Conservation (phyloP, 257 asterid species). For the Scutellaria baicalensis region DNA sequence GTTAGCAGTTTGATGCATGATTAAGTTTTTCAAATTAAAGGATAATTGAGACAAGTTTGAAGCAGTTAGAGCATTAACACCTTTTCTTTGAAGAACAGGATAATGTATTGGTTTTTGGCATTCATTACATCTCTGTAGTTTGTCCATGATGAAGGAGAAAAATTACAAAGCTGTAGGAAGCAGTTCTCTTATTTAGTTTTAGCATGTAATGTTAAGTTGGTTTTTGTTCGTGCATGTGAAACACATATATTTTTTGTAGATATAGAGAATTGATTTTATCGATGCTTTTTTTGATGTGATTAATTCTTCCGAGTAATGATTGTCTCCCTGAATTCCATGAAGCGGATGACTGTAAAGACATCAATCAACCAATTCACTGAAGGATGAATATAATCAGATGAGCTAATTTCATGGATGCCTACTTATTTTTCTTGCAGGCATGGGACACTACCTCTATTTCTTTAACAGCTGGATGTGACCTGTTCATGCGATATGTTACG, state of each 20-base stretch:
- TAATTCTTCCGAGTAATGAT: not conserved
- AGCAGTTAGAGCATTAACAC: not conserved
- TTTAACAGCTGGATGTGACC: conserved; percentile 87
- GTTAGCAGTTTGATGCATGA: not conserved
- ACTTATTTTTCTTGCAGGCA: conserved; percentile 41
- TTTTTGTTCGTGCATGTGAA: not conserved
- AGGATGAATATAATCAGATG: not conserved
- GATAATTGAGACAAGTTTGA: not conserved
- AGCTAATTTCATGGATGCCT: not conserved
- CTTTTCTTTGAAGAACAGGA: not conserved
- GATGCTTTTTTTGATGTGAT: not conserved
- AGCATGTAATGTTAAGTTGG: not conserved
- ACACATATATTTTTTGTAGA: not conserved
- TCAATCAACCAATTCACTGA: not conserved
- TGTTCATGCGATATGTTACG: conserved; percentile 87
- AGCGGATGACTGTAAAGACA: not conserved
- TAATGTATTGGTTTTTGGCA: not conserved
- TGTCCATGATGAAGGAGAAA: not conserved
- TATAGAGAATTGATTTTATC: not conserved
- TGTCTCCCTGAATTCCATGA: not conserved
- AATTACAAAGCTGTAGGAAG: not conserved
- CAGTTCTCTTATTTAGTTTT: not conserved
- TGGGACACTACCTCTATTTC: conserved; percentile 98
- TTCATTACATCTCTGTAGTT: not conserved
- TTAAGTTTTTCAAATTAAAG: not conserved